phyloP scores from a whole-genome alignment of 2,329 filamentous ascomycete genomes.

The Trichoderma atrobrunneum region DNA sequence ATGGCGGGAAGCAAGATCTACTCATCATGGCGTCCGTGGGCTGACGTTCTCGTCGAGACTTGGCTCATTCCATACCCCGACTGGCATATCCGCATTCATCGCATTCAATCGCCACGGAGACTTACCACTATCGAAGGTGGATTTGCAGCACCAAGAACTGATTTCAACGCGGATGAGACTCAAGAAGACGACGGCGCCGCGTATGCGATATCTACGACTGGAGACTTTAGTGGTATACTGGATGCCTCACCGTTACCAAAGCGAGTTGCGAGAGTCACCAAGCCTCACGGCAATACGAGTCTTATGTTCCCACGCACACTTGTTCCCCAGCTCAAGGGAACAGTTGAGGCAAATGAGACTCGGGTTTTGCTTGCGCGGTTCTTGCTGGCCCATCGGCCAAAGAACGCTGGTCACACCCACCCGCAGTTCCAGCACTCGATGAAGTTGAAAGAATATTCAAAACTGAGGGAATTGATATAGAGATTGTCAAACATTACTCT shows the following conservation, averaged over 20 bases:
- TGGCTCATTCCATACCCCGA: slow-evolving; percentile 9
- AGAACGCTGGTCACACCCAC: neutral
- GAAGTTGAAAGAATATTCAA: neutral
- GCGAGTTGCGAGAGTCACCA: neutral
- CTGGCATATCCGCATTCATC: slow-evolving; percentile 13
- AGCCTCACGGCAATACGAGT: slow-evolving; percentile 15
- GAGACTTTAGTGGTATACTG: neutral
- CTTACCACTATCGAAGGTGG: slow-evolving; percentile 8
- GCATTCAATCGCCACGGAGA: slow-evolving; percentile 9
- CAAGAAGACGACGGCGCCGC: neutral
- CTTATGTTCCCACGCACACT: slow-evolving; percentile 16
- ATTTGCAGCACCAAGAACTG: slow-evolving; percentile 9
- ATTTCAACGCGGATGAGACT: neutral
- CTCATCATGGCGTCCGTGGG: neutral
- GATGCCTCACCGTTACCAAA: neutral
- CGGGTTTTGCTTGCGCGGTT: neutral
- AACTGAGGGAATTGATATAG: neutral
- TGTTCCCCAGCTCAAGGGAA: slow-evolving; percentile 12
- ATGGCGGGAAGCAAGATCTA: slow-evolving; percentile 5
- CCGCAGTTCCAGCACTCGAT: neutral
- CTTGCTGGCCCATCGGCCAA: neutral
- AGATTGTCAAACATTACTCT: neutral
- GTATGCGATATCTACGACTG: neutral
- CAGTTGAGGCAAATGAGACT: neutral
- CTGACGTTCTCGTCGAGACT: neutral